A percentile compares a stretch with the other conserved stretches of the same genome.
Conservation (phyloP, 2,329 filamentous ascomycete genomes). For the Clarireedia paspali region DNA sequence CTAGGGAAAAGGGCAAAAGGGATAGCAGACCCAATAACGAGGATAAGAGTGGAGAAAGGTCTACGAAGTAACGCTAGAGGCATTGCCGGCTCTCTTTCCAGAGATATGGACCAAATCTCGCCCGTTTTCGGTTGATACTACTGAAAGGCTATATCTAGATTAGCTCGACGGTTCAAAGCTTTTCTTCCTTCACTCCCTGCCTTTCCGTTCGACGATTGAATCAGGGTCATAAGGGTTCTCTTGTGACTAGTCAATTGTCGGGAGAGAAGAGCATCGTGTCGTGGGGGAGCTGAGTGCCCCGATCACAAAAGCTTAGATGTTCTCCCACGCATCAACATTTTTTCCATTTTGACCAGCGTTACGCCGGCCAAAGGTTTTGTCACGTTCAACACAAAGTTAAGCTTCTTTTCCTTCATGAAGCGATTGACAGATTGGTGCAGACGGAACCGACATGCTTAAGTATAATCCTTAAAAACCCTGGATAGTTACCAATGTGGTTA, state of each 20-base stretch:
- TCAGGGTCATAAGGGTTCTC: neutral
- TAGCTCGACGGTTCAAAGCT: neutral
- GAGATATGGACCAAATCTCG: neutral
- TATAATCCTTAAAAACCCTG: neutral
- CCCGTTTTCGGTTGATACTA: neutral
- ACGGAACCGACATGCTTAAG: neutral
- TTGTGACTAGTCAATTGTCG: neutral
- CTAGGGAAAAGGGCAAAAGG: neutral
- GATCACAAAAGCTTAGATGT: too few relatives aligned
- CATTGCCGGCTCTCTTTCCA: neutral
- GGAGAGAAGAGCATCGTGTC: neutral
- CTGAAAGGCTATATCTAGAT: neutral
- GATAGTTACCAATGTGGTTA: neutral
- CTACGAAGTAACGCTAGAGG: neutral
- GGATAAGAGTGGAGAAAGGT: neutral
- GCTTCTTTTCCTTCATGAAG: neutral
- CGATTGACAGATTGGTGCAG: constrained; percentile 2
- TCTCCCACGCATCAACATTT: too few relatives aligned
- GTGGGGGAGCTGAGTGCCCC: neutral
- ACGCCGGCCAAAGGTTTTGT: neutral
- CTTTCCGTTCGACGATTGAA: neutral
- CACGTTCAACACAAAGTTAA: neutral
- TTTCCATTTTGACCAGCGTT: neutral
- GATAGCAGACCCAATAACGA: neutral
- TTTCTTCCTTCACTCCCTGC: neutral